Base-by-base conservation (phyloP, 495 filamentous ascomycete species). In the Penicillium maclennaniae region DNA sequence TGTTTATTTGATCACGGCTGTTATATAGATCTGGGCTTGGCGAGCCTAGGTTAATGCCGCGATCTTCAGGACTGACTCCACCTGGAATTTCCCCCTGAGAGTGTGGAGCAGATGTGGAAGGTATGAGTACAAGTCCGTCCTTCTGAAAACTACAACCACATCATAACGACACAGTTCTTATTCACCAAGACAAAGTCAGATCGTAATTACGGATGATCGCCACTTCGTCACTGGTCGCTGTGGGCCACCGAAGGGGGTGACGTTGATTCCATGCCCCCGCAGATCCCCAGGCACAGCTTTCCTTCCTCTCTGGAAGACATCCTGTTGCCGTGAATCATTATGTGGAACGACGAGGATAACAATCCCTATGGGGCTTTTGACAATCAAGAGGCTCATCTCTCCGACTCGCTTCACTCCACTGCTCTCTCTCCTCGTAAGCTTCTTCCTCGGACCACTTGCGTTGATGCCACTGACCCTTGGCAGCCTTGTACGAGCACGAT, bases 341-440 rank as follows among this genome's bases (percentile, higher is more conserved):
- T 77, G 74, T 77, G 74, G 91, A 91, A 95, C 79, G 91, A 95
- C 76, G 91, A 96, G 71, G 86, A 89, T 66, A 96, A 96, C 71
- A 96, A 96, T 61, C 91, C 91, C 9, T 96, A 96, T 66, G 90
- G 89, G 57, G 89, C 87, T 69, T 93, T 92, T 75, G 87, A 91
- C 67, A 86, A 87, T 57, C 82, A 84, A 54, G 87, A 93, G 66
- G 87, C 89, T 43, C 82, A 82, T 62, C 73, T 85, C n/a, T 89
- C 87, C 12, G 84, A 86, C 25, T 83, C 83, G 10, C 76, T 83
- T 26, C 82, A 87, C 59, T 83, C 86, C 17, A 78, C 78, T 55
- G 87, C 85, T 10, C 83, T 66, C 60, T 75, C 58, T 60, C 78
- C 71, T 60, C 71, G 68, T 82, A 74, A 65, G 72, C 50, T 45